Base-by-base conservation (phyloP, 192 early-diverging fungal species). In the Pilaira anomala region DNA sequence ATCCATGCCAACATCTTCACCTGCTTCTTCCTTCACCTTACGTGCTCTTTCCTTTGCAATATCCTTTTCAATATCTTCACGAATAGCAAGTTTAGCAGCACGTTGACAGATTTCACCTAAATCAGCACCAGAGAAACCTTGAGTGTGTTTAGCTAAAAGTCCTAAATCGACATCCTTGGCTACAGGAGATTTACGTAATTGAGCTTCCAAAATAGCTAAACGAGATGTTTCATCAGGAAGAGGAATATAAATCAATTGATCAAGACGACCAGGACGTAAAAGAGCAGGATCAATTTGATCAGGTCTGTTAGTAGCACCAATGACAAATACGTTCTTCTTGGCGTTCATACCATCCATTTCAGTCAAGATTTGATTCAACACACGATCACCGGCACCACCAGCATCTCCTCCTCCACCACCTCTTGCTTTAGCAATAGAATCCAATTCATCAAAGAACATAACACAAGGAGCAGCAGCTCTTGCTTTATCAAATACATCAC, bases 261-360 rank as follows among this genome's bases (percentile, higher is more conserved):
- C 97, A 59, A 98, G 82, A 83, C 97, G 97, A 56, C 97, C 97
- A 65, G 97, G 97, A 76, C 97, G 87, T 63, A 99, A 79, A 62
- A 99, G 80, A 24, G 97, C 97, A 5, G 90, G 85, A 77, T 99
- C 97, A 49, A 99, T 98, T 79, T 96, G 95, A 77, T 99, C 97
- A 14, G 97, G 97, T 65, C 97, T 81, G 85, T 99, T 99, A 62
- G 97, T 99, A 36, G 97, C 97, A 12, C 93, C 97, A 91, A 99
- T 98, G 48, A 99, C 95, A 40, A 99, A 90, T 41, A 99, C 89
- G 75, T 98, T 98, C 96, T 91, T 98, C 83, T 97, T 97, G 63
- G 94, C 94, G 72, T 96, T 96, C 97, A 99, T 99, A 68, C 97
- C 97, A 67, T 99, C 97, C 95, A 99, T 98, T 78, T 98, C 97